Evolutionary conservation across 768 basidiomycete species (phyloP).

Genomic region (Tricholoma hemisulphureum): DNA sequence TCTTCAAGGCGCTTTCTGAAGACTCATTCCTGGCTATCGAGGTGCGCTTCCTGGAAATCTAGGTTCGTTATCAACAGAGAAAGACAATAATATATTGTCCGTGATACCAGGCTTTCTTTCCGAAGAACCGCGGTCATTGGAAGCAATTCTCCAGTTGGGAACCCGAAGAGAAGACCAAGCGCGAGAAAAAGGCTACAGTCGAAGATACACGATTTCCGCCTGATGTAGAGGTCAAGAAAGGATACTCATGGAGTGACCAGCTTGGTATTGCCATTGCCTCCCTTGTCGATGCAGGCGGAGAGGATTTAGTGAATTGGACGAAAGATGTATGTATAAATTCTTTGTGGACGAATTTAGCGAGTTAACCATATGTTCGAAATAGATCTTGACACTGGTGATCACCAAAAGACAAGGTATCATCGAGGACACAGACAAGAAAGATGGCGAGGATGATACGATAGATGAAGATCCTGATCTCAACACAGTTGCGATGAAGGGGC

Average conservation of each 20-base stretch:
- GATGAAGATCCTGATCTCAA: constrained; percentile 20
- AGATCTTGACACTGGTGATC: constrained; percentile 66
- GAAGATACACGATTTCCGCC: constrained; percentile 49
- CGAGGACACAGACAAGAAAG: constrained; percentile 47
- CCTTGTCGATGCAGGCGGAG: constrained; percentile 64
- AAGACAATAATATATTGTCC: not conserved
- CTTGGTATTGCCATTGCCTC: constrained; percentile 81
- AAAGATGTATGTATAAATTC: constrained; percentile 59
- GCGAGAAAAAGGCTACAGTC: constrained; percentile 32
- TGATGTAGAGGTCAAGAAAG: constrained; percentile 83
- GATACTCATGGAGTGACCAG: constrained; percentile 86
- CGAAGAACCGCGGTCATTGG: constrained; percentile 85
- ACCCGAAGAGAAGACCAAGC: constrained; percentile 46
- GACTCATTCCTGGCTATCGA: constrained; percentile 88
- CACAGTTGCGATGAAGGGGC: constrained; percentile 31
- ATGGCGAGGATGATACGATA: constrained; percentile 35
- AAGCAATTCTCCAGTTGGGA: constrained; percentile 81
- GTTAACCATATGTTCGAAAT: constrained; percentile 2
- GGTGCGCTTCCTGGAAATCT: constrained; percentile 43
- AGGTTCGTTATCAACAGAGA: constrained; percentile 1
- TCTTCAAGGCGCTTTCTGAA: constrained; percentile 88
- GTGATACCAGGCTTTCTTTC: constrained; percentile 71
- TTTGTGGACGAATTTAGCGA: not conserved
- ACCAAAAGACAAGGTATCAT: constrained; percentile 58
- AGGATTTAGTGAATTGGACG: constrained; percentile 72